Base-by-base conservation (phyloP, 1,139 yeast genomes). In the Yamadazyma diospyri region DNA sequence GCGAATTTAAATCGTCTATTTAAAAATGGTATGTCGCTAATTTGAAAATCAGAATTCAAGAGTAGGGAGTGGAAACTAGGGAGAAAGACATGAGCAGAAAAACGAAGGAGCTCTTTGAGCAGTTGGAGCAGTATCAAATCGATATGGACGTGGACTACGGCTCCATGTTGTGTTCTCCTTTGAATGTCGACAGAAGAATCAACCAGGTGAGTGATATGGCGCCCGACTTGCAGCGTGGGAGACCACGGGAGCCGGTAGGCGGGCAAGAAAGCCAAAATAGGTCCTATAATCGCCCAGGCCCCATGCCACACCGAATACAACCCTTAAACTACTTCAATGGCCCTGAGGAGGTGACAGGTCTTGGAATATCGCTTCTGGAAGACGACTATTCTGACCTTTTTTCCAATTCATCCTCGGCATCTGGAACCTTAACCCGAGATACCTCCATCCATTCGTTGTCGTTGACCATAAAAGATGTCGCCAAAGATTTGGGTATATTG, bases 81-180 rank as follows among this genome's bases (percentile, higher is more conserved):
- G n/a, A 6, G 25, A 10, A n/a, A 11, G 12, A 11, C 3, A 29
- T 17, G 23, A 30, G 28, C 19, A 16, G 12, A 13, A 30, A 19
- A 10, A 30, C 33, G 6, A 23, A 31, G 25, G 39, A 31, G 6
- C 26, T 38, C 25, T 27, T 36, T 27, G 35, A 30, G 19, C 33
- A 31, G 16, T 27, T 36, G 16, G 39, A 33, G 16, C 26, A 26
- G 15, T 23, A 32, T 9, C 27, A 29, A 13, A 28, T 28, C 11
- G 32, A 30, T 20, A 27, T 27, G 31, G 20, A 25, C 4, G 13
- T 16, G 17, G 23, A 20, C n/a, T 20, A 12, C 20, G 17, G 21
- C n/a, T 13, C 7, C 13, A 19, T 27, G 15, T 20, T 27, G 15
- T 3, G 17, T 12, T 27, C 30, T 3, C 30, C 30, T 3, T n/a